These are phyloP conservation scores for Trichoderma sp. DNA, from an alignment of 2,329 filamentous ascomycete genomes.

Conservation along the genomic window DNA sequence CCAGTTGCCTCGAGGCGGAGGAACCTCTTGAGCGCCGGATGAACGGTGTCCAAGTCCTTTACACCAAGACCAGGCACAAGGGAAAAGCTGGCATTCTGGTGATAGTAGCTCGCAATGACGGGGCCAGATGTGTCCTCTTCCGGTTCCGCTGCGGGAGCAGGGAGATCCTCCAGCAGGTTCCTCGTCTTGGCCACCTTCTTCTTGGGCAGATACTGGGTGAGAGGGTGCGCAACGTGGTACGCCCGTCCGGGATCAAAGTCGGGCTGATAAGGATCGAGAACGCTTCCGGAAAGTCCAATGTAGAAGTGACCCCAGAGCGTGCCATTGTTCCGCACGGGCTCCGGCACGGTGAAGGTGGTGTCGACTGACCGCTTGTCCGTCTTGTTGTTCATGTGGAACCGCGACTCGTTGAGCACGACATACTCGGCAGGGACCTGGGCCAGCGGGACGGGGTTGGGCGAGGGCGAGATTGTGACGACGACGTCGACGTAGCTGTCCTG, in stretches of 20 bases:
- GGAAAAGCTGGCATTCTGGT: conserved; percentile 89
- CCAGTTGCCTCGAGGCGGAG: conserved; percentile 77
- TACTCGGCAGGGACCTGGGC: conserved; percentile 65
- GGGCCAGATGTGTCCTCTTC: conserved; percentile 62
- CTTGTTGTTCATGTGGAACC: conserved; percentile 77
- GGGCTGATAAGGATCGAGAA: conserved; percentile 72
- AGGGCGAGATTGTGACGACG: conserved; percentile 79
- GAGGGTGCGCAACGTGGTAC: conserved; percentile 78
- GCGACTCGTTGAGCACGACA: conserved; percentile 76
- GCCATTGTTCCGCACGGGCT: conserved; percentile 82
- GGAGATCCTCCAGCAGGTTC: conserved; percentile 70
- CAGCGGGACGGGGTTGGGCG: conserved; percentile 68
- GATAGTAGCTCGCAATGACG: conserved; percentile 84
- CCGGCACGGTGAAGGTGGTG: conserved; percentile 75
- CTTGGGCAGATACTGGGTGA: conserved; percentile 88
- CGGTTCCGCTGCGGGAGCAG: conserved; percentile 47
- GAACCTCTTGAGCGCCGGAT: conserved; percentile 75
- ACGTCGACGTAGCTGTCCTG: conserved; percentile 78
- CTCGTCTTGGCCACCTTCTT: conserved; percentile 88
- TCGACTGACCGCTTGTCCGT: conserved; percentile 77
- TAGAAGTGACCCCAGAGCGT: conserved; percentile 96
- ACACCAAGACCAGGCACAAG: conserved; percentile 80
- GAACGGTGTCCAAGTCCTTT: conserved; percentile 65
- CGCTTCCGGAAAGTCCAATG: conserved; percentile 72
- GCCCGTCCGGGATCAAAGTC: conserved; percentile 75